Conservation (phyloP, 345 rosid species). For the Eutrema heterophyllum region DNA sequence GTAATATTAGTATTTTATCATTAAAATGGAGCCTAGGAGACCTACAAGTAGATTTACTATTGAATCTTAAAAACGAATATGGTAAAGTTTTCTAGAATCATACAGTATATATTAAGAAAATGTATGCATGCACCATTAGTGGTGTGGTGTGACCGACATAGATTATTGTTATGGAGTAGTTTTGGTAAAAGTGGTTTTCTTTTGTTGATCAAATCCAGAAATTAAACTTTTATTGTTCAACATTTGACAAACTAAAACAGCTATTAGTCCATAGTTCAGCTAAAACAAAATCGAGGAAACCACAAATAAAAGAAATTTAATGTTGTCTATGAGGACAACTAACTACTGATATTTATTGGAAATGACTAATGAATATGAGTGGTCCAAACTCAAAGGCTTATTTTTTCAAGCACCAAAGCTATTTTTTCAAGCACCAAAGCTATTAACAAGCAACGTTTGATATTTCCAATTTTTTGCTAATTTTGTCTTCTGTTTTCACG, state of each 20-base stretch:
- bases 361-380: constrained; percentile 28
- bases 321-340: constrained; percentile 24
- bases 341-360: constrained; percentile 20
- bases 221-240: neutral
- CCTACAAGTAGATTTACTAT: neutral
- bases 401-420: neutral
- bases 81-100: neutral
- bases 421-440: neutral
- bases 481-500: constrained; percentile 20
- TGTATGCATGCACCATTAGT: neutral
- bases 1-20: neutral
- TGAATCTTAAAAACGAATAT: neutral
- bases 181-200: constrained; percentile 6
- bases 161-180: neutral
- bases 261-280: constrained; percentile 12
- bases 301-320: constrained; percentile 14
- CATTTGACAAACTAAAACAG: constrained; percentile 16
- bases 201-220: neutral
- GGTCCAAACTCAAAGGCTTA: constrained; percentile 27
- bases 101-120: neutral
- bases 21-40: neutral
- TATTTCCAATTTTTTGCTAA: constrained; percentile 5
- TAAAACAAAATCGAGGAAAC: neutral
- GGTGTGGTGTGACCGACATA: neutral
- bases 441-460: constrained; percentile 9